Evolutionary conservation across 2,329 filamentous ascomycete genomes (phyloP), one percentile per base, ranked within the genome.

Genomic region (Malbranchea zuffiana): DNA sequence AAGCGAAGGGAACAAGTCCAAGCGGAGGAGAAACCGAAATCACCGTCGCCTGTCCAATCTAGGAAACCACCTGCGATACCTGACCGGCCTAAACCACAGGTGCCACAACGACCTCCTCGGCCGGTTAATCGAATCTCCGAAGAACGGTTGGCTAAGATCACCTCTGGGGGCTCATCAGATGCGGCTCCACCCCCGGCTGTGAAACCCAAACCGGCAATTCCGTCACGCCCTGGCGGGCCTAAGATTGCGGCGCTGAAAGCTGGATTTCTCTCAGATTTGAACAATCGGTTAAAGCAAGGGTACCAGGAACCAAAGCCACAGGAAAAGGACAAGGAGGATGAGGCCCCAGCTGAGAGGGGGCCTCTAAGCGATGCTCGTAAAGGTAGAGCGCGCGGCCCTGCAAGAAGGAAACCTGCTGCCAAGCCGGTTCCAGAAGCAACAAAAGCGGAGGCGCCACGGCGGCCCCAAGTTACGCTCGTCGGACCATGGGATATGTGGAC

Each of bases 211-310:
- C 87, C 90, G 3, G 73, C 77, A 0, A 73, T 96, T 2, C 87
- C 90, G 7, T 73, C 78, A 10, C 76, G 85, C 30, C 83, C 86
- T 2, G 71, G 72, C 28, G 83, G 83, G 6, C 75, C 77, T 50
- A 96, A 96, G 66, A 92, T 98, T 55, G 85, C 87, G 11, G 82
- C 84, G 16, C 66, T 98, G 20, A 86, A 93, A 60, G 83, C 83
- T 24, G 85, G 83, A 3, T 96, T 98, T 59, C 77, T 98, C 71
- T 86, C 78, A 29, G 88, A 96, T 53, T 66, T 98, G 27, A 94
- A 96, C 60, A 87, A 85, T 50, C 81, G 86, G 32, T 68, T 98
- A 18, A 80, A 85, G 53, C 64, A 93, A 23, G 90, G 90, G 1
- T 88, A 87, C n/a, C 78, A 83, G 48, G 75, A 37, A 7, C 74